A percentile compares a stretch with the other conserved stretches of the same genome.
phyloP scores from a whole-genome alignment of 2,329 filamentous ascomycete species.

The Piedraia hortae region DNA sequence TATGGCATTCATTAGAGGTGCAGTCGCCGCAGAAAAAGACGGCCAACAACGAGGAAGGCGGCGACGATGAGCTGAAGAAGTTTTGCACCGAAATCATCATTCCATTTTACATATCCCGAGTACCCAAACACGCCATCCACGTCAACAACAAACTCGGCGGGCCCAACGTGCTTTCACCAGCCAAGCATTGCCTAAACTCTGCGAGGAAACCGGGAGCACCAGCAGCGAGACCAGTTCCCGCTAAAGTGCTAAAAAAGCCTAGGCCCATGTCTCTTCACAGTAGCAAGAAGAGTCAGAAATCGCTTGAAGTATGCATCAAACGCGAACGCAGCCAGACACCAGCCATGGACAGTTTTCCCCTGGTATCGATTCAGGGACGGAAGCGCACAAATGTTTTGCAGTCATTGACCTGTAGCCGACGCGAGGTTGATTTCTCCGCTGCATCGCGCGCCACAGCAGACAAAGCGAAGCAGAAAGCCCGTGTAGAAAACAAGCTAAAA shows the following conservation, averaged over 20 bases:
- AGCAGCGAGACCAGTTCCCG: slow-evolving; percentile 11
- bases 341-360: slow-evolving; percentile 16
- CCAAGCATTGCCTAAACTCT: slow-evolving; percentile 21
- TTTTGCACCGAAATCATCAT: slow-evolving; percentile 61
- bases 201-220: slow-evolving; percentile 16
- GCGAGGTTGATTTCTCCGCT: slow-evolving; percentile 28
- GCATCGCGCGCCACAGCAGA: slow-evolving; percentile 25
- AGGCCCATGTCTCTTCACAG: slow-evolving; percentile 36
- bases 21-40: slow-evolving; percentile 22
- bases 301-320: too few relatives aligned
- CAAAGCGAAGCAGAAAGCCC: slow-evolving; percentile 36
- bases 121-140: slow-evolving; percentile 41
- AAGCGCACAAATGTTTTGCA: slow-evolving; percentile 14
- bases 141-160: slow-evolving; percentile 55
- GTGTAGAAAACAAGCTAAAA: slow-evolving; percentile 40
- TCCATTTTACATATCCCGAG: slow-evolving; percentile 51
- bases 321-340: slow-evolving; percentile 37
- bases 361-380: slow-evolving; percentile 6
- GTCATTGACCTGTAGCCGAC: slow-evolving; percentile 9
- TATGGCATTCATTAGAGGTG: slow-evolving; percentile 52
- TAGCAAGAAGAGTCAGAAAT: too few relatives aligned
- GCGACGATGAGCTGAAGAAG: slow-evolving; percentile 36
- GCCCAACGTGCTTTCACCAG: slow-evolving; percentile 31
- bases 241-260: slow-evolving; percentile 22
- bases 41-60: slow-evolving; percentile 5